Percentiles rank a stretch among this genome's conserved stretches.
These are phyloP conservation scores for Glomus cerebriforme DNA, from an alignment of 192 early-diverging fungal genomes.

Conservation along the genomic window DNA sequence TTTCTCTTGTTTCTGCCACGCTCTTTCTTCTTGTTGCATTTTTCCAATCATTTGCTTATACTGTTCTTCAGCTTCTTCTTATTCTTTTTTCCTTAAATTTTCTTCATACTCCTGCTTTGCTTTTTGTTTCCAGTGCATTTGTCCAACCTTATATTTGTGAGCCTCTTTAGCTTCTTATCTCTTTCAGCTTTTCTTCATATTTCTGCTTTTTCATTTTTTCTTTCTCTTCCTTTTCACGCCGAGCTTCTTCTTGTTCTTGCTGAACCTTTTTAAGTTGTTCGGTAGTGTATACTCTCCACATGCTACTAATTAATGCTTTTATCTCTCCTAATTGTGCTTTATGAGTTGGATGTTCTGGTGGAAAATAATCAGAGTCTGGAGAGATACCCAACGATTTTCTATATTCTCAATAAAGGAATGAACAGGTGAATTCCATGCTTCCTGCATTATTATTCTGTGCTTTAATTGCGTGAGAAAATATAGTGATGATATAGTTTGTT, in stretches of 20 bases:
- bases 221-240: conserved; percentile 18
- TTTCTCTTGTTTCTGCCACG: too few relatives aligned
- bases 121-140: too few relatives aligned
- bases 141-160: too few relatives aligned
- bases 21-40: too few relatives aligned
- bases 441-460: conserved; percentile 12
- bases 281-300: background rate
- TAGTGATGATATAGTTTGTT: conserved; percentile 19
- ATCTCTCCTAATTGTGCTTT: conserved; percentile 5
- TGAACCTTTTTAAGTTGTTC: background rate
- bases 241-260: conserved; percentile 5
- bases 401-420: background rate
- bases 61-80: too few relatives aligned
- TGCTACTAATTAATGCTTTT: conserved; percentile 2
- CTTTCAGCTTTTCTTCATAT: conserved; percentile 12
- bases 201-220: background rate
- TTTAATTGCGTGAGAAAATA: conserved; percentile 25
- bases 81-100: too few relatives aligned
- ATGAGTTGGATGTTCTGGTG: background rate
- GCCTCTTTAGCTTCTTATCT: conserved; percentile 8
- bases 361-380: conserved; percentile 21
- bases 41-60: too few relatives aligned
- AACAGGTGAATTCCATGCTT: conserved; percentile 9
- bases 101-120: too few relatives aligned
- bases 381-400: conserved; percentile 24